Base-by-base conservation (phyloP, 2,329 filamentous ascomycete species). In the Penicillium nordicum region DNA sequence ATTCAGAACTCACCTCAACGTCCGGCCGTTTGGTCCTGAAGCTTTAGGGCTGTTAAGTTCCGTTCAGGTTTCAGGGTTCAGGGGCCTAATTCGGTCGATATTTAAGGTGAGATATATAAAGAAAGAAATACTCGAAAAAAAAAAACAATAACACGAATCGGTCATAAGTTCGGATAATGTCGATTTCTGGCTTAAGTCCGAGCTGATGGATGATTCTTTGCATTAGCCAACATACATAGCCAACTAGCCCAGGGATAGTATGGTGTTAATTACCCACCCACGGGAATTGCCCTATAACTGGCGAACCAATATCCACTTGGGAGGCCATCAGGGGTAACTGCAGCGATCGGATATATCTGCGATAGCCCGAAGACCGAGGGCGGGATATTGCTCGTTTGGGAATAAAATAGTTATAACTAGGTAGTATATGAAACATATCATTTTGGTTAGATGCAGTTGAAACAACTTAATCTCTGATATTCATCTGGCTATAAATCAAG, bases 1-100 rank as follows among this genome's bases (percentile, higher is more conserved):
- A 45, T 51, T 55, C 21, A 7, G 25, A 52, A 55, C 51, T 48
- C 37, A 41, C 51, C 44, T 53, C 21, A 32, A 38, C 14, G 37
- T 53, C 18, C 18, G 9, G 27, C 27, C 27, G 48, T 50, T 40
- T 42, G 37, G 29, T 27, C 41, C 38, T 36, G 7, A 37, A 44
- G 29, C 3, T 30, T 7, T 32, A 38, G n/a, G n/a, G 14, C 34
- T 18, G 8, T 23, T 2, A 4, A 14, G 36, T 50, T 32, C 8
- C 30, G 30, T 21, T 27, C 7, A 0, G 5, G 11, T 30, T 52
- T 40, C 5, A 32, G 7, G 5, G 25, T 52, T 40, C 5, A 32
- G 7, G 5, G 25, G 11, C n/a, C 2, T 21, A 40, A 18, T 1
- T 5, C n/a, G 11, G 21, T 7, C 21, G n/a, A 9, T 23, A 14